Evolutionary conservation across 352 stramenopile species (phyloP).

Genomic region (Phytophthora tentaculata): DNA sequence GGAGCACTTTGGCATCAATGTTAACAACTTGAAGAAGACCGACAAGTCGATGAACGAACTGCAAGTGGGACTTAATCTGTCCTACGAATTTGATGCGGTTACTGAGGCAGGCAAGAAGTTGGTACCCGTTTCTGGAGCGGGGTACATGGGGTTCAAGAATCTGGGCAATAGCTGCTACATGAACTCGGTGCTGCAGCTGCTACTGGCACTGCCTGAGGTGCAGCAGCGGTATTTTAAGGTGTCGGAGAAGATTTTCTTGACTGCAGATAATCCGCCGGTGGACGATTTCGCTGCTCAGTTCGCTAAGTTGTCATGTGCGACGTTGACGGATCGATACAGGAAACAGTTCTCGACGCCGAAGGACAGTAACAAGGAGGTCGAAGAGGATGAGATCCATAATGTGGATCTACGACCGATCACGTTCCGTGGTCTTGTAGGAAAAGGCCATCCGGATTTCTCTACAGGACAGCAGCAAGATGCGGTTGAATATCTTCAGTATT

Average conservation of each 20-base stretch:
- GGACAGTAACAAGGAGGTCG: conserved; percentile 32
- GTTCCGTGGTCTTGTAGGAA: conserved; percentile 95
- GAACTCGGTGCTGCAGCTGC: conserved; percentile 97
- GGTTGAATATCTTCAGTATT: conserved; percentile 97
- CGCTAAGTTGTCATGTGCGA: conserved; percentile 89
- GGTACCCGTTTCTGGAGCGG: conserved; percentile 88
- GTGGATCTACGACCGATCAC: conserved; percentile 81
- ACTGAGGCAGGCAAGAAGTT: conserved; percentile 97
- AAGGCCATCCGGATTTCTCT: conserved; percentile 96
- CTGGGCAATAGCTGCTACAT: conserved; percentile 99
- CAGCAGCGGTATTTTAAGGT: conserved; percentile 74
- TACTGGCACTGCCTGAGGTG: conserved; percentile 87
- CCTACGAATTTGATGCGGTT: conserved; percentile 98
- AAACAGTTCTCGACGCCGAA: conserved; percentile 42
- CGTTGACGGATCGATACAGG: conserved; percentile 91
- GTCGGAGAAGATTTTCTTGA: conserved; percentile 63
- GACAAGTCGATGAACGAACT: conserved; percentile 99
- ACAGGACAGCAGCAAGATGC: conserved; percentile 98
- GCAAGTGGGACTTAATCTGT: conserved; percentile 97
- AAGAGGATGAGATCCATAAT: conserved; percentile 50
- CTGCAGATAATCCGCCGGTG: conserved; percentile 39
- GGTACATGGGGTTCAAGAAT: conserved; percentile 97
- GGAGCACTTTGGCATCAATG: conserved; percentile 96
- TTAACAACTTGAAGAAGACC: conserved; percentile 95
- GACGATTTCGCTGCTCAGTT: conserved; percentile 94